Percentiles rank a stretch among this genome's conserved stretches.
These are phyloP conservation scores for Fraxinus latifolia DNA, from an alignment of 305 asterid species.

Conservation along the genomic window DNA sequence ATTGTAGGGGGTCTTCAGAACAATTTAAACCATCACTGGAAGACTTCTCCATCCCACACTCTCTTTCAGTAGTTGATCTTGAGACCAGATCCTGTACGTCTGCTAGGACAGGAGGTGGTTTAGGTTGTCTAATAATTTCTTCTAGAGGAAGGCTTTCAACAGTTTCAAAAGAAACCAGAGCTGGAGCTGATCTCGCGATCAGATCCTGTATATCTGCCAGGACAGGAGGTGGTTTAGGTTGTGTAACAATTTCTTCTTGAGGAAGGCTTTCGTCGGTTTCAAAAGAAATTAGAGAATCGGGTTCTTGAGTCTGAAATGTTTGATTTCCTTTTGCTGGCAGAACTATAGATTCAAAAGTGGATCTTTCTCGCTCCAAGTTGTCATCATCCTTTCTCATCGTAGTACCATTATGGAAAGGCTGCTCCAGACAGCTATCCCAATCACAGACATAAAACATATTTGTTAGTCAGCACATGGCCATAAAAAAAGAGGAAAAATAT, in stretches of 20 bases:
- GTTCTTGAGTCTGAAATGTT: conserved; percentile 44
- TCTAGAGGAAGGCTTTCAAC: conserved; percentile 45
- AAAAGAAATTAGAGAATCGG: conserved; percentile 76
- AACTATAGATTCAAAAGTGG: conserved; percentile 41
- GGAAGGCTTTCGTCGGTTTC: conserved; percentile 53
- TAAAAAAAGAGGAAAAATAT: conserved; percentile 19
- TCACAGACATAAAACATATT: conserved; percentile 22
- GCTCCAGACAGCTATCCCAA: conserved; percentile 45
- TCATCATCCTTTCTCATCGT: conserved; percentile 18
- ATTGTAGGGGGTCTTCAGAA: conserved; percentile 78
- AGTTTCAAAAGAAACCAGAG: conserved; percentile 71
- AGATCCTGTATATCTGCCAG: conserved; percentile 1
- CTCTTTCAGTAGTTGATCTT: conserved; percentile 43
- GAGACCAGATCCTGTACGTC: conserved; percentile 85
- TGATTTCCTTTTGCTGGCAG: conserved; percentile 41
- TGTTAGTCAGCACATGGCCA: conserved; percentile 9
- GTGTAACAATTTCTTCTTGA: conserved; percentile 46
- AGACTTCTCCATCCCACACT: conserved; percentile 39
- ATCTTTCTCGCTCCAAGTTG: conserved; percentile 25
- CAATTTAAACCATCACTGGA: conserved; percentile 52
- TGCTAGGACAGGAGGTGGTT: conserved; percentile 83
- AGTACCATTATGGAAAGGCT: conserved; percentile 45
- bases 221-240: conserved; percentile 33
- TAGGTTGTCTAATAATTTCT: conserved; percentile 52
- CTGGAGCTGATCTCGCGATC: conserved; percentile 1